Evolutionary conservation across 1,284 basidiomycete genomes (phyloP), one percentile per base, ranked within the genome.

Genomic region (Leccinum variabile): DNA sequence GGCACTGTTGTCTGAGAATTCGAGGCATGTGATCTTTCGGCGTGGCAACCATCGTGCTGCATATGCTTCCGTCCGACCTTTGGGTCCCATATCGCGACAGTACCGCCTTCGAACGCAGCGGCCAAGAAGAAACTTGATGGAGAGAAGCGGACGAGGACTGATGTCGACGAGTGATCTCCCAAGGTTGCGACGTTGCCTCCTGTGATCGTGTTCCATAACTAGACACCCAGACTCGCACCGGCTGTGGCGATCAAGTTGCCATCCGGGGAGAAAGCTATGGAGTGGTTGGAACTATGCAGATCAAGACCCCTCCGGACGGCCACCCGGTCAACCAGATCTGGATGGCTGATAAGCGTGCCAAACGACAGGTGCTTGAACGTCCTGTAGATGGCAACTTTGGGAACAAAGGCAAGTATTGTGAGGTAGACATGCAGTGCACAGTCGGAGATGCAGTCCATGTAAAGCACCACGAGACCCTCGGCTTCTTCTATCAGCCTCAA

Each of bases 71-170:
- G 35, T 1, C 72, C 69, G 1, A 68, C n/a, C n/a, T n/a, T n/a
- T n/a, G n/a, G 25, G 58, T 72, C 70, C 73, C 72, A 73, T 6
- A 72, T 41, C 0, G 54, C 7, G 3, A 75, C 60, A 10, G 57
- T 62, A 14, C 67, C 64, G 1, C 57, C 63, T 14, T 64, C 61
- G 28, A 68, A 70, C 0, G 68, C 72, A 3, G 63, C 67, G 0
- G 66, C 69, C 46, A 73, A 55, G 22, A 65, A 66, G 3, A 59
- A 35, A 3, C 71, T 66, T 1, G 70, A 72, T 1, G 66, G 65
- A 13, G 72, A 71, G 35, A 71, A 75, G n/a, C 60, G 44, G 3
- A 75, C 73, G 2, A 28, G 1, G n/a, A n/a, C n/a, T 6, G 70
- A 64, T 1, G 66, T 60, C 0, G 63, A 65, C 0, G 54, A 54